phyloP scores from a whole-genome alignment of 345 rosid genomes.

The Eutrema yunnanense region DNA sequence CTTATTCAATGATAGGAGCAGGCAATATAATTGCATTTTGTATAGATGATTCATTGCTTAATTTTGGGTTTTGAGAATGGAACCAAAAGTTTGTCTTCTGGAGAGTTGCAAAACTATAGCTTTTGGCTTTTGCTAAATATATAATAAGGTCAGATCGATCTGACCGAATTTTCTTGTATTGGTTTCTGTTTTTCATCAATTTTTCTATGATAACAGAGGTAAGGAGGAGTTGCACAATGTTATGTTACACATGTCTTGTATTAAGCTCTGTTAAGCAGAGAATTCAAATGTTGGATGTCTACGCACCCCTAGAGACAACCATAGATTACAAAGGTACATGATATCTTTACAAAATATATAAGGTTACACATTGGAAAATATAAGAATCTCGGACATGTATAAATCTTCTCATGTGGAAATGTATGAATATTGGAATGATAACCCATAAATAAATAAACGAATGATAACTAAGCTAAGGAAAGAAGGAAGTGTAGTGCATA shows the following conservation, averaged over 20 bases:
- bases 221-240: not conserved
- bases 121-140: conserved; percentile 13
- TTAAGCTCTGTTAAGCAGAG: too few species aligned
- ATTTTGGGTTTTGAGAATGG: conserved; percentile 19
- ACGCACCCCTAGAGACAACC: too few species aligned
- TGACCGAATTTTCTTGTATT: conserved; percentile 10
- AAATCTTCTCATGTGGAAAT: not conserved
- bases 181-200: not conserved
- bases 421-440: not conserved
- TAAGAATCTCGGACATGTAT: not conserved
- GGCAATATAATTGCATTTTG: conserved; percentile 1
- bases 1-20: conserved; percentile 4
- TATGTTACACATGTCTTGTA: not conserved
- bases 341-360: too few species aligned
- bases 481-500: not conserved
- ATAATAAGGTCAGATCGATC: conserved; percentile 19
- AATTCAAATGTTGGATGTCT: too few species aligned
- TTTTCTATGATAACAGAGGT: not conserved
- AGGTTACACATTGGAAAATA: too few species aligned
- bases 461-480: not conserved
- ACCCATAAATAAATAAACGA: not conserved
- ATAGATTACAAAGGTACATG: too few species aligned
- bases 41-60: conserved; percentile 24
- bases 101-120: conserved; percentile 12
- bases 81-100: conserved; percentile 7